Evolutionary conservation across 2,329 filamentous ascomycete genomes (phyloP).

Genomic region (Sporothrix variecibatus): DNA sequence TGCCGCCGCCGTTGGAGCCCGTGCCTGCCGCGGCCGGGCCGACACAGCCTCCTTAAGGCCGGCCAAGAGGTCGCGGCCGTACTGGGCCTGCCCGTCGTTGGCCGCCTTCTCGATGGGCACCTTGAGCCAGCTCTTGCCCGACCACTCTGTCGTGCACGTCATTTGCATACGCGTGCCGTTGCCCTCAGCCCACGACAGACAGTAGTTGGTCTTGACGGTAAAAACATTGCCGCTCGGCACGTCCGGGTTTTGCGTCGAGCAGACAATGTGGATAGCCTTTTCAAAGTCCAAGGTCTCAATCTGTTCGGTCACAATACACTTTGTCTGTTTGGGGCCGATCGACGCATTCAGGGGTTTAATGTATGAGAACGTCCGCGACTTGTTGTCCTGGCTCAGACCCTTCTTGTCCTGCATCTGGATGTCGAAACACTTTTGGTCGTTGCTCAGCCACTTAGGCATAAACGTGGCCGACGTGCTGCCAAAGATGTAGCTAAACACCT

Average conservation of each 20-base stretch:
- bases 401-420: conserved; percentile 83
- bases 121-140: conserved; percentile 96
- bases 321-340: conserved; percentile 91
- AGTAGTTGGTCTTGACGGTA: conserved; percentile 89
- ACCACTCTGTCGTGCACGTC: conserved; percentile 93
- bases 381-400: conserved; percentile 73
- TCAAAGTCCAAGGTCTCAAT: conserved; percentile 86
- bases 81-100: conserved; percentile 82
- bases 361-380: conserved; percentile 75
- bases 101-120: conserved; percentile 95
- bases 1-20: conserved; percentile 44
- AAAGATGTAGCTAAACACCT: conserved; percentile 87
- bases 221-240: conserved; percentile 94
- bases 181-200: conserved; percentile 85
- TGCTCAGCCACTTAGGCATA: conserved; percentile 82
- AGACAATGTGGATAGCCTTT: conserved; percentile 78
- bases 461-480: conserved; percentile 77
- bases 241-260: conserved; percentile 87
- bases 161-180: conserved; percentile 84
- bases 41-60: conserved; percentile 73
- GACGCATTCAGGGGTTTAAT: conserved; percentile 84
- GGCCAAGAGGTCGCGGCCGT: conserved; percentile 77
- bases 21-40: conserved; percentile 59
- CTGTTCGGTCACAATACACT: conserved; percentile 84
- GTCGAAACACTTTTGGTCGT: conserved; percentile 88